Evolutionary conservation across 1,284 basidiomycete genomes (phyloP), one percentile per base, ranked within the genome.

Genomic region (Salmacisia buchloeana): DNA sequence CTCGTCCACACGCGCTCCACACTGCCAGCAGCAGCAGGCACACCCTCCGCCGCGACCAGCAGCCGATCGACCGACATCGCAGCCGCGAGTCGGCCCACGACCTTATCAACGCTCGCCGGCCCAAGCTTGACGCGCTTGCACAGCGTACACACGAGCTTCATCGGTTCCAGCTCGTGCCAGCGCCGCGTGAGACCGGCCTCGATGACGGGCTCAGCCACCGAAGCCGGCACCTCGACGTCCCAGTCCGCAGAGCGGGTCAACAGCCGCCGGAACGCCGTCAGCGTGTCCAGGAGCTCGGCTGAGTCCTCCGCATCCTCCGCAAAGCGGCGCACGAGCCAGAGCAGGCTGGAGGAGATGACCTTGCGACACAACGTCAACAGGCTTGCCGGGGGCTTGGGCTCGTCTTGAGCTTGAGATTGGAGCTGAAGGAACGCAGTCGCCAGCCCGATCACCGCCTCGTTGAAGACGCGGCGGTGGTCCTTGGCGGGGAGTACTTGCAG

Each of bases 121-220:
- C 15, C 29, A 3, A 31, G 34, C 15, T 80, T 7, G 76, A 80
- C 2, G 74, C 69, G 3, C 86, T 74, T 3, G 49, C 29, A 54
- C 7, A 88, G 72, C 0, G 80, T 74, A 0, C 81, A 80, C 0
- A 85, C 82, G 13, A 94, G 82, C 0, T 81, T 71, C 5, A 91
- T 71, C 7, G 83, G 84, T 10, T 71, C 67, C 0, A 70, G 43
- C 52, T 84, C 82, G 0, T 80, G 74, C 12, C 92, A 79, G 15
- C 85, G 83, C 65, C 85, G 83, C 70, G 88, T 87, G 38, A 90
- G 81, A 1, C 86, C 83, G 0, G 86, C 85, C 5, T 85, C 84
- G 36, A 94, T 74, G 27, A 92, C 81, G 0, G 90, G 88, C 65
- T 97, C 93, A 0, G 86, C 86, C 6, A 89, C 79, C 68, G 88